A percentile compares a stretch with the other conserved stretches of the same genome.
Conservation (phyloP, 768 basidiomycete genomes). For the Macrolepiota fuliginosa region DNA sequence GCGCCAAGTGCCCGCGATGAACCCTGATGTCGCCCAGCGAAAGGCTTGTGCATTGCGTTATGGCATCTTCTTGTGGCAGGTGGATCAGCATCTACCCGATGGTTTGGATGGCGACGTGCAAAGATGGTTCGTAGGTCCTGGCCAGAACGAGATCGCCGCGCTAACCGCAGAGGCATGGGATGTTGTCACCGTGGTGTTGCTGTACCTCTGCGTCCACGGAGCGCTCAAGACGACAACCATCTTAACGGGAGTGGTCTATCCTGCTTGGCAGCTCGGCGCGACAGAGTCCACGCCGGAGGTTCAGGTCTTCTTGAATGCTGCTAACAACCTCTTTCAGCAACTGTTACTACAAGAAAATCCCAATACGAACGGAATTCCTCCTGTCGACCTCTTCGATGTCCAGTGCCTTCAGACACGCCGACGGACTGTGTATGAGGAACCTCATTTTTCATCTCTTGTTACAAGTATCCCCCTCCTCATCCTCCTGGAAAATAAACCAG, state of each 20-base stretch:
- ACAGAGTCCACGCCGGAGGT: conserved; percentile 34
- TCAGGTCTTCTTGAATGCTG: conserved; percentile 53
- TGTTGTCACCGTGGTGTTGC: conserved; percentile 56
- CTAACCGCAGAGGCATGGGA: conserved; percentile 67
- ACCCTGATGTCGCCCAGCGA: conserved; percentile 42
- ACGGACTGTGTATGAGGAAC: conserved; percentile 62
- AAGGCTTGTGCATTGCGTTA: conserved; percentile 61
- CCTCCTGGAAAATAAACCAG: conserved; percentile 60
- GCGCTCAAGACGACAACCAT: conserved; percentile 73
- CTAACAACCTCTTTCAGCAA: conserved; percentile 59
- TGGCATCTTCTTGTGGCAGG: conserved; percentile 65
- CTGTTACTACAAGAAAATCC: conserved; percentile 57
- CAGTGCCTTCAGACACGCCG: conserved; percentile 71
- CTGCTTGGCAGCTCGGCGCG: conserved; percentile 67
- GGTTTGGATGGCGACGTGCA: conserved; percentile 72
- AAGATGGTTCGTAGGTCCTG: conserved; percentile 69
- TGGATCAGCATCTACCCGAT: conserved; percentile 73
- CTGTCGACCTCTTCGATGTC: conserved; percentile 56
- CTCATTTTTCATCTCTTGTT: conserved; percentile 64
- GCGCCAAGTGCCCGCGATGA: conserved; percentile 63
- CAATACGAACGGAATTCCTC: conserved; percentile 31
- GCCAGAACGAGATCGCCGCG: conserved; percentile 58
- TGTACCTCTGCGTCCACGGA: conserved; percentile 64
- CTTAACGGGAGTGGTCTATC: conserved; percentile 73
- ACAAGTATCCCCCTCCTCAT: conserved; percentile 68